Evolutionary conservation across 148 eudicot species (phyloP), one percentile per base, ranked within the genome.

Genomic region (Arbutus unedo): DNA sequence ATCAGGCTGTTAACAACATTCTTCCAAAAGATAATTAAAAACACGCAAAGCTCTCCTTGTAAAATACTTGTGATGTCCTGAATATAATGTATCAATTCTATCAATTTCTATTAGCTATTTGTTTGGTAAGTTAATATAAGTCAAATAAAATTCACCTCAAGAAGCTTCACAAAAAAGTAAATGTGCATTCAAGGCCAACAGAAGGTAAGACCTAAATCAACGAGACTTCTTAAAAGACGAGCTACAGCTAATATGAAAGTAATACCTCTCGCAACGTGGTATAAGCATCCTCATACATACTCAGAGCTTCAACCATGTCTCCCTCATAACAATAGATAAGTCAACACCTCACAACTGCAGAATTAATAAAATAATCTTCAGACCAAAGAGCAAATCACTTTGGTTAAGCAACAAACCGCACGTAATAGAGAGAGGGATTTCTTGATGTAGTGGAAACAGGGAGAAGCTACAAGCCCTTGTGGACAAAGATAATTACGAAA

Each of bases 231-330:
- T 8, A 82, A 11, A 82, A n/a, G 21, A 53, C 18, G 18, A 47
- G 54, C 44, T 16, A 84, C 21, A 45, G 56, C 11, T 76, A 75
- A 49, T 67, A n/a, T n/a, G n/a, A n/a, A n/a, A n/a, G n/a, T n/a
- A n/a, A n/a, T n/a, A n/a, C n/a, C n/a, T n/a, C n/a, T 60, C 98
- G 90, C 71, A 96, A 77, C 53, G 93, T 88, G 81, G 92, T 91
- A 88, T 96, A 96, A 68, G 94, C 97, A 83, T 96, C 99, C 90
- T 96, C 99, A 48, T 94, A 96, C 60, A 90, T 83, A 85, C 91
- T 92, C 53, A 96, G 87, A 78, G 98, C 99, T 91, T 96, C 99
- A 83, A 89, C 93, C 99, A 98, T 94, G 85, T 96, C 99, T 85
- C 98, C 91, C 44, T n/a, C n/a, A n/a, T n/a, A n/a, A n/a, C n/a